A percentile compares a stretch with the other conserved stretches of the same genome.
Conservation (phyloP, 1,284 basidiomycete species). For the Schizophyllum amplum region DNA sequence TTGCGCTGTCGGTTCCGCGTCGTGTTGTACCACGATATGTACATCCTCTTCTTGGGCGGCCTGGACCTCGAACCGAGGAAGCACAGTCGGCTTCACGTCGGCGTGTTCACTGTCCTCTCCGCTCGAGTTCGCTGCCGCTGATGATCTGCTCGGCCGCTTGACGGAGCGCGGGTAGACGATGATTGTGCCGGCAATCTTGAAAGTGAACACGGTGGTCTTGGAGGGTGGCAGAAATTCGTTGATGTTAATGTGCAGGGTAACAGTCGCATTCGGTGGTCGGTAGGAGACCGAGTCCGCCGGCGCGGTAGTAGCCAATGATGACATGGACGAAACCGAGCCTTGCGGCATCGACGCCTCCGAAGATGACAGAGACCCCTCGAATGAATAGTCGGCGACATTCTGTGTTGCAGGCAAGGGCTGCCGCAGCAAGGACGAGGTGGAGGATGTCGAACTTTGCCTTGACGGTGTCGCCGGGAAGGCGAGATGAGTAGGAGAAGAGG, state of each 20-base stretch:
- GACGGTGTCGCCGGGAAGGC: constrained; percentile 21
- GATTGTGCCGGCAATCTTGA: constrained; percentile 57
- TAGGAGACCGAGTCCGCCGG: constrained; percentile 17
- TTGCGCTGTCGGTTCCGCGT: constrained; percentile 43
- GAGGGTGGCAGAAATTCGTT: constrained; percentile 61
- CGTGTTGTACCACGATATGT: constrained; percentile 49
- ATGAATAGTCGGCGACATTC: constrained; percentile 60
- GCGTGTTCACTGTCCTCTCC: not conserved
- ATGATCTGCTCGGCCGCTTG: not conserved
- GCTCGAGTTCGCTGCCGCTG: not conserved
- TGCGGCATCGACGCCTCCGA: constrained; percentile 42
- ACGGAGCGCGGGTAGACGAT: constrained; percentile 40
- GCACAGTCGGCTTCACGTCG: constrained; percentile 22
- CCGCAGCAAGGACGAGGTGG: constrained; percentile 56
- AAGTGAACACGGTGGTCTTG: constrained; percentile 49
- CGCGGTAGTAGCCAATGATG: constrained; percentile 19
- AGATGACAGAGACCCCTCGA: constrained; percentile 45
- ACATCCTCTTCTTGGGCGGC: constrained; percentile 53
- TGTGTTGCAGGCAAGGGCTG: constrained; percentile 55
- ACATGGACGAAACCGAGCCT: constrained; percentile 41
- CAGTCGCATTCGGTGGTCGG: constrained; percentile 31
- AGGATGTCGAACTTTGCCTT: constrained; percentile 34
- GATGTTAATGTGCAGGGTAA: constrained; percentile 67
- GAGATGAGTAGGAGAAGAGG: constrained; percentile 15
- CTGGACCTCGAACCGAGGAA: constrained; percentile 63